Percentiles rank a stretch among this genome's conserved stretches.
Evolutionary conservation across 305 asterid genomes (phyloP).

Genomic region (Fraxinus sp.): DNA sequence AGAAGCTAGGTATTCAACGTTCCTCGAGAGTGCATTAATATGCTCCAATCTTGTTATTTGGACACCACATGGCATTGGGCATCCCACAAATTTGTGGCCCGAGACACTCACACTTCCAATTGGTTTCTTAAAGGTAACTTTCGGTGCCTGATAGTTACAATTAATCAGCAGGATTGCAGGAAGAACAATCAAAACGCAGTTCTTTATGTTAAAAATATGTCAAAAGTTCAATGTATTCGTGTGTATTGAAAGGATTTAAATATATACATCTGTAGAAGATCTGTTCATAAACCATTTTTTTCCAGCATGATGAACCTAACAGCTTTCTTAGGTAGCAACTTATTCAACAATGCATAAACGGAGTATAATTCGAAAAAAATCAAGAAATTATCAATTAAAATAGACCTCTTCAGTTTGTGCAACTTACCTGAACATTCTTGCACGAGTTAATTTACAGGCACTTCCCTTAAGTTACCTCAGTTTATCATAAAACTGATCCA

Average conservation of each 20-base stretch:
- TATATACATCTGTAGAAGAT: neutral
- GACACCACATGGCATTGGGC: slow-evolving; percentile 36
- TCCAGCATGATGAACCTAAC: neutral
- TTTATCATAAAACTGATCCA: neutral
- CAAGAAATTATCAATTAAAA: neutral
- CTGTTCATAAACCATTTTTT: neutral
- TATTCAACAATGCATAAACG: neutral
- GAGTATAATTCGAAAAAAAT: neutral
- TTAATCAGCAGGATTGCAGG: neutral
- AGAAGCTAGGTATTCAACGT: slow-evolving; percentile 25
- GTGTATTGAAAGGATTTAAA: neutral
- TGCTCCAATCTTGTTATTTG: slow-evolving; percentile 26
- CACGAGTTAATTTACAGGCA: neutral
- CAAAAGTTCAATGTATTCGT: neutral
- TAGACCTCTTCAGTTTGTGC: neutral
- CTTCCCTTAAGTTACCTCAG: neutral
- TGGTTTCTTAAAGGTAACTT: slow-evolving; percentile 29
- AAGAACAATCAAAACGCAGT: neutral
- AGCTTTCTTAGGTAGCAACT: neutral
- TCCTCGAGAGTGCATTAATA: slow-evolving; percentile 1
- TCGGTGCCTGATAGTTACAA: neutral
- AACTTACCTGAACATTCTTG: neutral
- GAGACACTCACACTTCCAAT: slow-evolving; percentile 36
- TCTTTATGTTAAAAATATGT: neutral
- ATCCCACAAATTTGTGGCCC: slow-evolving; percentile 35